These are phyloP conservation scores for Colletotrichum kahawae DNA, from an alignment of 2,329 filamentous ascomycete genomes.

Conservation along the genomic window DNA sequence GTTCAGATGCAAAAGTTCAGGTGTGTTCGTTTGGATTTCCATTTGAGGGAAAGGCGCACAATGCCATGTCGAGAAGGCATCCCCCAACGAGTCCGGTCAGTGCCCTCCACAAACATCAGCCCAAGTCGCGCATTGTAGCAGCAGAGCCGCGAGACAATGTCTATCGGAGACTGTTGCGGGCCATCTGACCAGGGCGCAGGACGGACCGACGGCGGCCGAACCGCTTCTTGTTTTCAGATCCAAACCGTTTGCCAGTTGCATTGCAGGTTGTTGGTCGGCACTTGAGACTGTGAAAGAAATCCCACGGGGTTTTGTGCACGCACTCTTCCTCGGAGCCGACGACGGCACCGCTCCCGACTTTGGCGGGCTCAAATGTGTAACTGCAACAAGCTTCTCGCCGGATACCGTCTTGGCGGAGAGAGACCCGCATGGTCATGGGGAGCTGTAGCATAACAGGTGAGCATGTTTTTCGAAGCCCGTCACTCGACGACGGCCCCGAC, in stretches of 20 bases:
- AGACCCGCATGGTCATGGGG: background rate
- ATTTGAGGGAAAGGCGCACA: background rate
- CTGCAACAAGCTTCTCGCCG: background rate
- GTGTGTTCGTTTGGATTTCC: conserved; percentile 7
- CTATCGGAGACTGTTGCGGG: background rate
- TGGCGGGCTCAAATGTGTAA: background rate
- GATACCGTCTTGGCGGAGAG: conserved; percentile 5
- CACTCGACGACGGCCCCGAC: background rate
- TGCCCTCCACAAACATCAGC: background rate
- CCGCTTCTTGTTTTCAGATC: background rate
- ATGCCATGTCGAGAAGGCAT: background rate
- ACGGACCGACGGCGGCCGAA: background rate
- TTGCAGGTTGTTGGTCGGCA: background rate
- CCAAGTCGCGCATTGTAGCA: background rate
- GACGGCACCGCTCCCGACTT: background rate
- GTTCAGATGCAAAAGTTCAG: conserved; percentile 10
- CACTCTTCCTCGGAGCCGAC: background rate
- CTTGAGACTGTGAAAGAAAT: background rate
- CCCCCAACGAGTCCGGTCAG: background rate
- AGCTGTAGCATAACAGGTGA: background rate
- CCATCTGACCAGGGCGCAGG: background rate
- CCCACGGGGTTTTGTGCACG: background rate
- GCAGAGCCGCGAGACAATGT: background rate
- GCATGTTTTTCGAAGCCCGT: background rate
- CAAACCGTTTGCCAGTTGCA: background rate